phyloP scores from a whole-genome alignment of 345 rosid species.

The Luvunga scandens region DNA sequence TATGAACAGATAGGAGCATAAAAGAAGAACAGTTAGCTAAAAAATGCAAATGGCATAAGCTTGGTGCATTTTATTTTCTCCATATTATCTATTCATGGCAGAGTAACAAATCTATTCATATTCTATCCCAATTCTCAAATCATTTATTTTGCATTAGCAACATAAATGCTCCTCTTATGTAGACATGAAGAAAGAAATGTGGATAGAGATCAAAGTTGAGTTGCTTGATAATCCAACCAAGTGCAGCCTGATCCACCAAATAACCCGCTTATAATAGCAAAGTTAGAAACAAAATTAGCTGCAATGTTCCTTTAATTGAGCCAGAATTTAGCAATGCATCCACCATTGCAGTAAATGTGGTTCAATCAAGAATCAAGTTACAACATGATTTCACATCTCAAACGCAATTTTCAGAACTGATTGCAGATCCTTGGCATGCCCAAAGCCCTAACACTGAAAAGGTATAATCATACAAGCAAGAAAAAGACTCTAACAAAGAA shows the following conservation, averaged over 20 bases:
- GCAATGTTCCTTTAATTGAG: constrained; percentile 46
- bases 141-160: background rate
- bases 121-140: background rate
- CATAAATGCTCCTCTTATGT: background rate
- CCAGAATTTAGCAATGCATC: constrained; percentile 67
- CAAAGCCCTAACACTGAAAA: constrained; percentile 48
- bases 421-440: constrained; percentile 45
- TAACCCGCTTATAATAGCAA: background rate
- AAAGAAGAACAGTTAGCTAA: background rate
- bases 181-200: background rate
- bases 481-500: no score
- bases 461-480: background rate
- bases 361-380: constrained; percentile 51
- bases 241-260: background rate
- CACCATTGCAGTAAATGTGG: constrained; percentile 61
- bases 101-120: background rate
- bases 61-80: background rate
- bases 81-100: background rate
- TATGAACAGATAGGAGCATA: background rate
- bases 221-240: background rate
- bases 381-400: constrained; percentile 59
- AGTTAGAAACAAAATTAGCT: constrained; percentile 10
- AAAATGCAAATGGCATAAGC: background rate
- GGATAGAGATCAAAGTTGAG: background rate
- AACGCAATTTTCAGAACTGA: constrained; percentile 44